Conservation (phyloP, 768 basidiomycete species). For the Kondoa subrosea region DNA sequence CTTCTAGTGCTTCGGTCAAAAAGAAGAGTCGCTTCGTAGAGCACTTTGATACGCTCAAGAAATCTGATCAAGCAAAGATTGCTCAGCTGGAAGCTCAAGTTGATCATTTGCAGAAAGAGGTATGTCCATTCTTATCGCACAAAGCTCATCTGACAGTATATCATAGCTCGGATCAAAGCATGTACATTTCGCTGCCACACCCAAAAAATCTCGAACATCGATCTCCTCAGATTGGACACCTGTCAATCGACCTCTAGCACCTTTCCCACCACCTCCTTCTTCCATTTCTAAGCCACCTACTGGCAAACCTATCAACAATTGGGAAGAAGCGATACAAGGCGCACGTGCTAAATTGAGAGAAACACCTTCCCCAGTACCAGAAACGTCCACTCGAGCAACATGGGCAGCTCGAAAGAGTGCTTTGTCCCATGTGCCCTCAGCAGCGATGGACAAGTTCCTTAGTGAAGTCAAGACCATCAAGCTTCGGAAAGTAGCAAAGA, state of each 20-base stretch:
- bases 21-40: neutral
- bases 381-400: neutral
- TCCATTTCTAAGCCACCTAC: neutral
- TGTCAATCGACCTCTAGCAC: neutral
- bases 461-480: neutral
- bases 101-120: neutral
- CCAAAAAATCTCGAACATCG: neutral
- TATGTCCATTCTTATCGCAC: too few relatives aligned
- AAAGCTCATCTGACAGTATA: neutral
- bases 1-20: neutral
- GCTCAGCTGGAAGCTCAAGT: neutral
- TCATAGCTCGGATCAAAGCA: neutral
- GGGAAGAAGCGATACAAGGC: neutral
- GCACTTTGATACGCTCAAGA: neutral
- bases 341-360: neutral
- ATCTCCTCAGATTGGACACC: neutral
- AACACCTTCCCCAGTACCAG: neutral
- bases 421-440: neutral
- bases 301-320: neutral
- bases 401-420: neutral
- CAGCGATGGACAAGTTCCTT: neutral
- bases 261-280: neutral
- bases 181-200: neutral
- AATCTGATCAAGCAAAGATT: neutral
- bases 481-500: neutral